Conservation (phyloP, 305 asterid species). For the Fraxinus albicans region DNA sequence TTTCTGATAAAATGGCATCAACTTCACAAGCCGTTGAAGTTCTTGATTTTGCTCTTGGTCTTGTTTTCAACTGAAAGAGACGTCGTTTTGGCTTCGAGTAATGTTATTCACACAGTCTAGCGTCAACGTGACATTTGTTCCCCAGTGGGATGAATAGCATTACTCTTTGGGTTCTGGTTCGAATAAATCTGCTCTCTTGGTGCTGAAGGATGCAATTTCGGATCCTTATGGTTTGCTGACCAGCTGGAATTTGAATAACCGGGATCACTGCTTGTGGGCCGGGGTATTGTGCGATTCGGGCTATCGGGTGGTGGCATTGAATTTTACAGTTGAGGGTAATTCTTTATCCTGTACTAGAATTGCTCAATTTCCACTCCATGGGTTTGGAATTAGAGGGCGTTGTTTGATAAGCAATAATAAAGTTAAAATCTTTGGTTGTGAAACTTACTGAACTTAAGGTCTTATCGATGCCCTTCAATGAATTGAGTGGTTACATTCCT, state of each 20-base stretch:
- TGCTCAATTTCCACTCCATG: constrained; percentile 62
- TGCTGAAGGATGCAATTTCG: constrained; percentile 42
- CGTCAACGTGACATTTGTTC: too few species aligned
- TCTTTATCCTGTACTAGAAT: constrained; percentile 57
- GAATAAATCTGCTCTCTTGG: constrained; percentile 52
- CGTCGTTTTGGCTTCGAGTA: constrained; percentile 23
- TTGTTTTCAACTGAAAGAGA: constrained; percentile 26
- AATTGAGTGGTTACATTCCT: constrained; percentile 67
- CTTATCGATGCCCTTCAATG: constrained; percentile 71
- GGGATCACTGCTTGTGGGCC: constrained; percentile 54
- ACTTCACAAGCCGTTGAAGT: constrained; percentile 31
- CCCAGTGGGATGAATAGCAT: too few species aligned
- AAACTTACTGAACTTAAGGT: constrained; percentile 56
- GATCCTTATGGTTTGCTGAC: constrained; percentile 55
- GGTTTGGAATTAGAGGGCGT: constrained; percentile 42
- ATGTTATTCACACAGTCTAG: too few species aligned
- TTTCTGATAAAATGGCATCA: constrained; percentile 40
- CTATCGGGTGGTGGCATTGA: constrained; percentile 62
- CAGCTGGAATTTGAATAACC: constrained; percentile 42
- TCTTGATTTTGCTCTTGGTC: constrained; percentile 35
- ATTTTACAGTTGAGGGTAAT: constrained; percentile 65
- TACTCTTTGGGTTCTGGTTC: constrained; percentile 29
- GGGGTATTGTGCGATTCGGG: constrained; percentile 57
- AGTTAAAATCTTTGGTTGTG: constrained; percentile 46
- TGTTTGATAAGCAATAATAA: constrained; percentile 27